Percentiles rank a stretch among this genome's conserved stretches.
phyloP scores from a whole-genome alignment of 1,139 yeast species.

The Suhomyces kunorum region DNA sequence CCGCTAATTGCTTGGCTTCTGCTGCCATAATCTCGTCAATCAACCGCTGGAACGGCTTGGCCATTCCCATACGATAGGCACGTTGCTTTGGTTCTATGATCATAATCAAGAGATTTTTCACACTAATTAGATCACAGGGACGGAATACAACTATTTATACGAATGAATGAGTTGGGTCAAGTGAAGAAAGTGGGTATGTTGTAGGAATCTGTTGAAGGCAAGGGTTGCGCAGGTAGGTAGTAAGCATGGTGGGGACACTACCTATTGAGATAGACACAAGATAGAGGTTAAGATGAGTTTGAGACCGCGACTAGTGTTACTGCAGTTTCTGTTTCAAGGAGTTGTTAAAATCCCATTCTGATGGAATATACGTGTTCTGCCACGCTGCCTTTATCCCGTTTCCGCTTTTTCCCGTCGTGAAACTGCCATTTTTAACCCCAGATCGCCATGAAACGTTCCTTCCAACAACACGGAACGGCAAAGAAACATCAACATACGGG shows the following conservation, averaged over 20 bases:
- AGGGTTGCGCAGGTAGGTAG: slow-evolving; percentile 1
- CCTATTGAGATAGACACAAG: background rate
- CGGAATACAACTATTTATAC: slow-evolving; percentile 1
- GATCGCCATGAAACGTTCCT: slow-evolving; percentile 2
- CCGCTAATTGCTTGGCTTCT: slow-evolving; percentile 35
- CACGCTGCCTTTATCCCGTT: no score
- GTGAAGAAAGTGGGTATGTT: background rate
- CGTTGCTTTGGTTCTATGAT: slow-evolving; percentile 37
- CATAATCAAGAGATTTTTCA: slow-evolving; percentile 22
- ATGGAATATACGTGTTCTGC: no score
- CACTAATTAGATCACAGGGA: background rate
- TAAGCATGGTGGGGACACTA: background rate
- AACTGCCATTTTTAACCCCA: background rate
- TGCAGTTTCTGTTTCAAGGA: no score
- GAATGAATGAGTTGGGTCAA: no score
- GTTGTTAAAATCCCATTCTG: no score
- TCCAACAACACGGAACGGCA: background rate
- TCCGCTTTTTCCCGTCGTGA: background rate
- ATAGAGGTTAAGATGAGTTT: no score
- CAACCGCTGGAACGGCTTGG: slow-evolving; percentile 37
- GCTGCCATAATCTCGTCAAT: slow-evolving; percentile 38
- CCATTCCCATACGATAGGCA: slow-evolving; percentile 35
- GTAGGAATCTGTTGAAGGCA: background rate
- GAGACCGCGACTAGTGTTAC: no score
- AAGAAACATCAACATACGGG: slow-evolving; percentile 1